phyloP scores from a whole-genome alignment of 2,329 filamentous ascomycete genomes.

The Verticillium alfalfae region DNA sequence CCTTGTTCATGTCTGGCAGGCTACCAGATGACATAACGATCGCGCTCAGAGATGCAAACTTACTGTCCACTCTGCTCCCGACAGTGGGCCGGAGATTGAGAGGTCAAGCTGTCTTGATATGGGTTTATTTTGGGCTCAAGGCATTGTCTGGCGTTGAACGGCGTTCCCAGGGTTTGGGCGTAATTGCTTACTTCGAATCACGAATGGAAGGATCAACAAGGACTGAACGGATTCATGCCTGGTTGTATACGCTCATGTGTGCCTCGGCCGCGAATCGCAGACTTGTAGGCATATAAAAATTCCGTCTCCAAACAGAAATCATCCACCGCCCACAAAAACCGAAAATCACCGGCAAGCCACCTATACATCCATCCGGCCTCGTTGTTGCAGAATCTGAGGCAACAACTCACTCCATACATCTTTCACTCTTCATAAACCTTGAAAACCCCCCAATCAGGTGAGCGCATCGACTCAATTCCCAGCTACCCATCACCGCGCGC shows the following conservation, averaged over 20 bases:
- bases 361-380: not conserved
- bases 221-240: not conserved
- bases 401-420: not conserved
- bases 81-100: constrained; percentile 61
- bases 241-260: not conserved
- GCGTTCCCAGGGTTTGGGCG: not conserved
- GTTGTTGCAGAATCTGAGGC: not conserved
- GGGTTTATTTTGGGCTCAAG: not conserved
- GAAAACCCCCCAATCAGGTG: not conserved
- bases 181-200: not conserved
- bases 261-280: not conserved
- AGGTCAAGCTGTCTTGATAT: constrained; percentile 9
- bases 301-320: not conserved
- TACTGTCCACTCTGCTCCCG: constrained; percentile 63
- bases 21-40: constrained; percentile 69
- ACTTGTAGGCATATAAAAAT: not conserved
- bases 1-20: constrained; percentile 41
- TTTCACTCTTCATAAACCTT: not conserved
- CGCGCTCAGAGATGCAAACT: constrained; percentile 74
- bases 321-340: not conserved
- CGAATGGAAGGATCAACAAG: not conserved
- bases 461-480: not conserved
- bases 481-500: not conserved
- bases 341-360: not conserved
- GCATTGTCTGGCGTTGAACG: not conserved